Percentiles rank a stretch among this genome's conserved stretches.
These are phyloP conservation scores for Erucastrum elatum DNA, from an alignment of 345 rosid species.

Conservation along the genomic window DNA sequence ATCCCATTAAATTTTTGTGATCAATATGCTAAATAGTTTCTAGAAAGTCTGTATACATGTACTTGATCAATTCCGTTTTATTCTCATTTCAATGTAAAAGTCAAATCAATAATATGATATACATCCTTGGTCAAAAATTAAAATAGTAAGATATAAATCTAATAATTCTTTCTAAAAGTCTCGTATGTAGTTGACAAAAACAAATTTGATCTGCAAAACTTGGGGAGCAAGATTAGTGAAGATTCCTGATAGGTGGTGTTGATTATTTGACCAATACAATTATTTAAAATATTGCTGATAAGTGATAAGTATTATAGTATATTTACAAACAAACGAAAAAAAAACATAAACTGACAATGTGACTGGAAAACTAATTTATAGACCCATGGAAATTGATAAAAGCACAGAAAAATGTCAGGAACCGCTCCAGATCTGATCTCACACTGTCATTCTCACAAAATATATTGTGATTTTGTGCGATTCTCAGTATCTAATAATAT, in stretches of 20 bases:
- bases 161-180: neutral
- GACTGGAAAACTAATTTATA: neutral
- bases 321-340: neutral
- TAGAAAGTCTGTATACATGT: neutral
- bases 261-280: conserved; percentile 20
- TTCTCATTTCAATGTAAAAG: neutral
- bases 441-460: conserved; percentile 23
- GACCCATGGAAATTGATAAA: neutral
- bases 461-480: conserved; percentile 2
- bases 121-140: too few species aligned
- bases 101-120: neutral
- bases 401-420: neutral
- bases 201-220: conserved; percentile 4
- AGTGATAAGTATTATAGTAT: neutral
- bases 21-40: neutral
- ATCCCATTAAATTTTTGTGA: neutral
- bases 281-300: neutral
- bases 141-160: too few species aligned
- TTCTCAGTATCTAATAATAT: conserved; percentile 3
- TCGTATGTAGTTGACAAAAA: conserved; percentile 19
- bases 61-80: conserved; percentile 18
- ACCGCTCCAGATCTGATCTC: conserved; percentile 23
- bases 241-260: conserved; percentile 28
- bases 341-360: neutral
- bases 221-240: conserved; percentile 29